Percentiles rank a stretch among this genome's conserved stretches.
phyloP scores from a whole-genome alignment of 306 rosid species.

The Castanea sativa region DNA sequence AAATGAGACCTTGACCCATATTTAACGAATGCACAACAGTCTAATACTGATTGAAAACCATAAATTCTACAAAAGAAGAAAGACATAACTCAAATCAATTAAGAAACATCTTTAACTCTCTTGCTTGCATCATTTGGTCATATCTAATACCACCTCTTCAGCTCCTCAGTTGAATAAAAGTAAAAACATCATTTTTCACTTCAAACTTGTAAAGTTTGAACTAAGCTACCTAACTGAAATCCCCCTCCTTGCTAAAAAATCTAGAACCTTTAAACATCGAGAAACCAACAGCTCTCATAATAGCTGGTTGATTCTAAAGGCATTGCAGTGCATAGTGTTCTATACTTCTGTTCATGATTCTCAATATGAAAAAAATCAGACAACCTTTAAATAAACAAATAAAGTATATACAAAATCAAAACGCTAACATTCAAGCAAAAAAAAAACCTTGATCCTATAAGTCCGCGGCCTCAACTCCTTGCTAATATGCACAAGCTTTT shows the following conservation, averaged over 20 bases:
- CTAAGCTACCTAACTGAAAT: not conserved
- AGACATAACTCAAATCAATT: too few relatives aligned
- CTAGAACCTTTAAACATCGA: not conserved
- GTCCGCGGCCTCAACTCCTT: constrained; percentile 95
- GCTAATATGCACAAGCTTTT: constrained; percentile 69
- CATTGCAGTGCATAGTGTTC: not conserved
- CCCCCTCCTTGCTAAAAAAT: not conserved
- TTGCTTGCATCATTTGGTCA: too few relatives aligned
- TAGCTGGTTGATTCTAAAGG: too few relatives aligned
- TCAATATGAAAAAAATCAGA: not conserved
- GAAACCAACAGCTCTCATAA: not conserved
- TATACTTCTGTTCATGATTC: not conserved
- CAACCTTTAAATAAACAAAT: too few relatives aligned
- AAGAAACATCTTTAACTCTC: too few relatives aligned
- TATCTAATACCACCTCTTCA: not conserved
- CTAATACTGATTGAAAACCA: too few relatives aligned
- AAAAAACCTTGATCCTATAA: constrained; percentile 75
- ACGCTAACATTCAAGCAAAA: not conserved
- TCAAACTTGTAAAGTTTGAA: not conserved
- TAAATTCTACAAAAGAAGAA: too few relatives aligned
- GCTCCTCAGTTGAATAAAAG: not conserved
- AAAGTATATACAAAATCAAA: too few relatives aligned
- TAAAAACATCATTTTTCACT: not conserved
- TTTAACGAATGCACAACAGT: too few relatives aligned
- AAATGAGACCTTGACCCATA: too few relatives aligned